phyloP scores from a whole-genome alignment of 495 filamentous ascomycete genomes.

The Terfezia boudieri region DNA sequence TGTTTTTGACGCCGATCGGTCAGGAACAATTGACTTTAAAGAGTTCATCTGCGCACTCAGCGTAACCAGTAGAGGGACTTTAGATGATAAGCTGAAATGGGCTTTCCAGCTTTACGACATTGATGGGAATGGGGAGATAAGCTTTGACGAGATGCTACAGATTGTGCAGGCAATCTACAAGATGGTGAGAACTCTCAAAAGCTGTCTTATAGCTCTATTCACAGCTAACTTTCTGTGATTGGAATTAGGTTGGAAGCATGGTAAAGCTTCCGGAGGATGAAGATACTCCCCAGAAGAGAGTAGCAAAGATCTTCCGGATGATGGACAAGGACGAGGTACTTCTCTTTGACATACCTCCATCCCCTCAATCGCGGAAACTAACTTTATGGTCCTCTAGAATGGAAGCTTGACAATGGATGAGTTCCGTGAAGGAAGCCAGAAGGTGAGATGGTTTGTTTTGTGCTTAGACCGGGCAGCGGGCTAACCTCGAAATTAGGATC shows the following conservation, averaged over 20 bases:
- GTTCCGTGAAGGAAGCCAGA: constrained; percentile 97
- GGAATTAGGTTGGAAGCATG: constrained; percentile 75
- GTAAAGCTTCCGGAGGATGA: constrained; percentile 96
- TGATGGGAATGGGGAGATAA: constrained; percentile 95
- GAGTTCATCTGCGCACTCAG: constrained; percentile 97
- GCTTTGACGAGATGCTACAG: constrained; percentile 93
- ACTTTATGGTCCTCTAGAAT: constrained; percentile 7
- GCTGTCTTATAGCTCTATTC: no score
- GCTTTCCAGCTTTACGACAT: constrained; percentile 99
- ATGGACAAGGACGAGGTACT: constrained; percentile 99
- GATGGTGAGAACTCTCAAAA: constrained; percentile 42
- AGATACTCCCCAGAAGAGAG: constrained; percentile 95
- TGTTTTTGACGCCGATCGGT: constrained; percentile 93
- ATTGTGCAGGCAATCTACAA: constrained; percentile 99
- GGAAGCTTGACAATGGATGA: constrained; percentile 43
- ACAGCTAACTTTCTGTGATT: no score
- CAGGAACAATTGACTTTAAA: constrained; percentile 95
- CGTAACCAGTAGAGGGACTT: constrained; percentile 88
- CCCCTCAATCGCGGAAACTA: background rate
- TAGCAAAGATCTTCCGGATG: constrained; percentile 96
- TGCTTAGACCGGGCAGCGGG: no score
- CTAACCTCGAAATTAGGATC: constrained; percentile 28
- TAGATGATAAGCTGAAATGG: constrained; percentile 99
- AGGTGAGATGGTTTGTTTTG: constrained; percentile 13
- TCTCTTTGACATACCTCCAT: background rate